Evolutionary conservation across 768 basidiomycete genomes (phyloP).

Genomic region (Boletus reticuloceps): DNA sequence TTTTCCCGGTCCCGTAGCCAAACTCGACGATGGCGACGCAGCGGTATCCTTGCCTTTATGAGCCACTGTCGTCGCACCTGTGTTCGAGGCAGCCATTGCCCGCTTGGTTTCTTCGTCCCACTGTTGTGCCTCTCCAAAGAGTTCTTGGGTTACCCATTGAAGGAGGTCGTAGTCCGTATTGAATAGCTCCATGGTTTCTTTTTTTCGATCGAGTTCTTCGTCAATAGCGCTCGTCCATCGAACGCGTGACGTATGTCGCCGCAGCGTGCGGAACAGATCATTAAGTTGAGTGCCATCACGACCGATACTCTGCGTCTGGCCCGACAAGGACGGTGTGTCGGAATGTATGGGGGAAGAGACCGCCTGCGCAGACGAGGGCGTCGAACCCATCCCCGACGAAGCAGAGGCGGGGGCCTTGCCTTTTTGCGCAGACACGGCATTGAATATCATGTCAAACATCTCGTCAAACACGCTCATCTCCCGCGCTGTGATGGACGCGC

Average conservation of each 20-base stretch:
- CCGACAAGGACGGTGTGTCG: not conserved
- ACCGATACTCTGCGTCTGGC: constrained; percentile 18
- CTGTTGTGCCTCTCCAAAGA: constrained; percentile 59
- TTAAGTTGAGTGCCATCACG: constrained; percentile 26
- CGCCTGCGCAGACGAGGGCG: constrained; percentile 1
- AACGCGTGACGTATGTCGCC: constrained; percentile 46
- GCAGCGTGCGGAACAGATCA: constrained; percentile 56
- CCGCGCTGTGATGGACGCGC: constrained; percentile 64
- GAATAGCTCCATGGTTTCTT: constrained; percentile 71
- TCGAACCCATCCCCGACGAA: not conserved
- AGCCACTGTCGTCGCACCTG: not conserved
- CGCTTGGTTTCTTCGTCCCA: constrained; percentile 48
- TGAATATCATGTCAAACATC: constrained; percentile 73
- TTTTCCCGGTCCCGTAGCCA: constrained; percentile 46
- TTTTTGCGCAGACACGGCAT: constrained; percentile 41
- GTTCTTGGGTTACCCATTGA: constrained; percentile 66
- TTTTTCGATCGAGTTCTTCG: constrained; percentile 62
- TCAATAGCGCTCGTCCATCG: constrained; percentile 52
- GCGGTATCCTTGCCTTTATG: not conserved
- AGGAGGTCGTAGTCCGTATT: constrained; percentile 67
- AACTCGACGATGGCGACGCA: not conserved
- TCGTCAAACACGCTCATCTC: constrained; percentile 68
- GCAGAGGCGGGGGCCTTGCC: not conserved
- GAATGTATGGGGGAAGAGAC: not conserved
- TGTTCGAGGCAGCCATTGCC: constrained; percentile 29